Evolutionary conservation across 2,329 filamentous ascomycete species (phyloP).

Genomic region (Claviceps quebecensis): DNA sequence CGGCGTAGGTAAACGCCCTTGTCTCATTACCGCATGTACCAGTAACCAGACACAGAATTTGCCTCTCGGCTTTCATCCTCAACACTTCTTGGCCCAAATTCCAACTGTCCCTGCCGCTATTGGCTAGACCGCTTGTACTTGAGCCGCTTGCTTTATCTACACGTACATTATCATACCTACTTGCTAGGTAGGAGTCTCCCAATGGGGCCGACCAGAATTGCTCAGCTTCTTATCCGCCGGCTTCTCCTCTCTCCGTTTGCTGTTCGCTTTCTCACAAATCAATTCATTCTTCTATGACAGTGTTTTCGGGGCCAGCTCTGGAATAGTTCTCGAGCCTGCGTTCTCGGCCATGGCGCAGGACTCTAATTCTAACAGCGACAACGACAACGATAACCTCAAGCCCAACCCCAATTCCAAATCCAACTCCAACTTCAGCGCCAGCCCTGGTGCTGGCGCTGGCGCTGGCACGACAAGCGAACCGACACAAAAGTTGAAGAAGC

Average conservation of each 20-base stretch:
- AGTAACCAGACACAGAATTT: conserved; percentile 3
- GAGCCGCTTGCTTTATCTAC: background rate
- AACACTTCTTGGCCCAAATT: background rate
- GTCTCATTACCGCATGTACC: background rate
- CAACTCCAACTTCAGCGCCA: conserved; percentile 11
- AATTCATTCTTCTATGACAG: conserved; percentile 4
- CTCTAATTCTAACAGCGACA: conserved; percentile 5
- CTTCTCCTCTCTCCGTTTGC: background rate
- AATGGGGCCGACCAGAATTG: background rate
- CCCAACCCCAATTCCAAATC: conserved; percentile 14
- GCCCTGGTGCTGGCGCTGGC: conserved; percentile 9
- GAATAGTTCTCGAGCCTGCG: conserved; percentile 13
- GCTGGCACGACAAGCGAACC: conserved; percentile 14
- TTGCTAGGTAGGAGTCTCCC: background rate
- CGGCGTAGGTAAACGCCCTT: background rate
- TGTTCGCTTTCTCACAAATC: background rate
- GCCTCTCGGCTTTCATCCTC: background rate
- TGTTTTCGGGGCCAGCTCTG: conserved; percentile 4
- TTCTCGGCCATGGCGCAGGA: conserved; percentile 11
- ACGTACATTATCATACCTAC: no score
- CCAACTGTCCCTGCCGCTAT: background rate
- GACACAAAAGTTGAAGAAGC: conserved; percentile 25
- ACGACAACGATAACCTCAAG: conserved; percentile 13
- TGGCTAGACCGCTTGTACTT: conserved; percentile 1
- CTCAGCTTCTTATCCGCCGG: background rate